Evolutionary conservation across 352 stramenopile species (phyloP), one percentile per base, ranked within the genome.

Genomic region (Globisporangium solare): DNA sequence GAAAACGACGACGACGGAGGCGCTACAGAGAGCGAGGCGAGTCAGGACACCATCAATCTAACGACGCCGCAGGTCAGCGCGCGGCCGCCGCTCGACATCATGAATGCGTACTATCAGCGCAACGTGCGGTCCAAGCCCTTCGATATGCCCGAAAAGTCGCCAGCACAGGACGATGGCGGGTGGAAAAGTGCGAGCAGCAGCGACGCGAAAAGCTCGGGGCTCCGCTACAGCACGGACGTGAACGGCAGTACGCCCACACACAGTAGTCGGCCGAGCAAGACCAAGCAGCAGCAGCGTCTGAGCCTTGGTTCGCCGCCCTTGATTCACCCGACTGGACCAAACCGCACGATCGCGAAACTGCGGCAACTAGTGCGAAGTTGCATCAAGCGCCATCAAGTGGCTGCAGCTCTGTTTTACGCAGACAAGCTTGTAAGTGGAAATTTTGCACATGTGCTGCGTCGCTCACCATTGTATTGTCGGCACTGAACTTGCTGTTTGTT

Each of bases 391-490:
- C 79, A 89, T 20, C 79, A 89, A 43, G 60, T 72, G 20, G 50
- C 51, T 0, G 70, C 78, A 4, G 82, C 83, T 56, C 69, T 90
- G 10, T 94, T 92, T 46, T 92, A 91, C 58, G 76, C 82, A 3
- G 83, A 94, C 53, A 94, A 94, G 68, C 58, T 93, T 27, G 74
- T 76, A 53, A 45, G 60, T 70, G 17, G 8, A 24, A 22, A 15
- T 31, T n/a, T n/a, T 37, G 13, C 7, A 3, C 37, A 14, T 51
- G 22, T 41, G 32, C 4, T 41, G 21, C 20, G 24, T 40, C 20
- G 12, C 17, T 46, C n/a, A 39, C 13, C 5, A n/a, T n/a, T 11
- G 37, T 37, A 21, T 18, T n/a, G 24, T 37, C 20, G 40, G 40
- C 50, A 17, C 7, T 20, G n/a, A 54, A 41, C 37, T 60, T 47